phyloP scores from a whole-genome alignment of 805 yeast genomes.

The Wickerhamiella azymoides region DNA sequence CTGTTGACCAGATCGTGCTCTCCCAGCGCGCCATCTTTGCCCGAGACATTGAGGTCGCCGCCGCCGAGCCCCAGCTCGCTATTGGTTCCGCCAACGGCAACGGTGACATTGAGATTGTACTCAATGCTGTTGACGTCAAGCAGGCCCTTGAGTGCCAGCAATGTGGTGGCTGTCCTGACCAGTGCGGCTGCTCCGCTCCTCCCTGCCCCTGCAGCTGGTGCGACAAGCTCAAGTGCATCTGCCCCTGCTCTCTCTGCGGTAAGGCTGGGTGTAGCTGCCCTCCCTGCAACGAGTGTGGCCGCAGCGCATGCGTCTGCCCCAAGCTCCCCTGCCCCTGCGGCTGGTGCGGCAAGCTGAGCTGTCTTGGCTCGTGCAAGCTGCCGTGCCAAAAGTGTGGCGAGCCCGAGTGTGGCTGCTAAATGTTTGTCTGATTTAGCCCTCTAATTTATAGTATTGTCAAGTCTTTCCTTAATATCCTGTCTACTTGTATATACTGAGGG shows the following conservation, averaged over 20 bases:
- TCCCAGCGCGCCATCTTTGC: conserved; percentile 1
- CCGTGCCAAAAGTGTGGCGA: conserved; percentile 3
- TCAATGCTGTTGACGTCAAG: neutral
- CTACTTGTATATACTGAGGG: no score
- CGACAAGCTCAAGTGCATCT: conserved; percentile 3
- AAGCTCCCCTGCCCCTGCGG: neutral
- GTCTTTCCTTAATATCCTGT: neutral
- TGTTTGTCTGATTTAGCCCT: neutral
- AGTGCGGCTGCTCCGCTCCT: conserved; percentile 1
- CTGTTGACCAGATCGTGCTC: neutral
- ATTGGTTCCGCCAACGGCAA: neutral
- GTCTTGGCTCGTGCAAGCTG: neutral
- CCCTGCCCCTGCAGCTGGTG: conserved; percentile 5
- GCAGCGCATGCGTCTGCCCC: neutral
- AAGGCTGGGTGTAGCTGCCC: neutral
- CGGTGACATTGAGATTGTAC: neutral
- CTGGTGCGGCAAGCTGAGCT: neutral
- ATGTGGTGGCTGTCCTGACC: conserved; percentile 4
- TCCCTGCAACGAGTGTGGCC: conserved; percentile 1
- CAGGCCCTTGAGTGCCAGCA: conserved; percentile 1
- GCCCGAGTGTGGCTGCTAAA: conserved; percentile 1
- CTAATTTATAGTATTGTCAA: neutral
- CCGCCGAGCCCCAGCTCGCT: neutral
- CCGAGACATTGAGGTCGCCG: neutral
- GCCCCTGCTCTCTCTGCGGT: conserved; percentile 6